These are phyloP conservation scores for Hibiscus syriacus DNA, from an alignment of 345 rosid genomes.

Conservation along the genomic window DNA sequence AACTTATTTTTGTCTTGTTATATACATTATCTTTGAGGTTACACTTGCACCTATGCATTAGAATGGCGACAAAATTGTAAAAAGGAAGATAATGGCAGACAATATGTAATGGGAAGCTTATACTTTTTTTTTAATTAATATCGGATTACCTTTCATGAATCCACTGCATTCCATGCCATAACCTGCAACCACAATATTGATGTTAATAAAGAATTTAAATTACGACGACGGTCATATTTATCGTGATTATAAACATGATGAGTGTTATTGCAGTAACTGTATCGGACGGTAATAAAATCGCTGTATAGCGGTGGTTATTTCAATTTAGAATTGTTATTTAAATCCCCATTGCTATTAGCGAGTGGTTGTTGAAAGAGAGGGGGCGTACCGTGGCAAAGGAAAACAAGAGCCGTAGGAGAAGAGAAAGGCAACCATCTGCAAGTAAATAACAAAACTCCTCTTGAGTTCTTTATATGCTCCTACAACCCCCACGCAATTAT, in stretches of 20 bases:
- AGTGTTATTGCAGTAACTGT: too few species aligned
- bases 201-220: too few species aligned
- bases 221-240: too few species aligned
- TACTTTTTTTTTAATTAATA: too few species aligned
- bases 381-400: constrained; percentile 78
- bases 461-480: constrained; percentile 64
- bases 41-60: not conserved
- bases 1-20: not conserved
- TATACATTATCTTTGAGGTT: not conserved
- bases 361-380: constrained; percentile 2
- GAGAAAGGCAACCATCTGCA: constrained; percentile 83
- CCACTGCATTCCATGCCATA: constrained; percentile 94
- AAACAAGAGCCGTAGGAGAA: constrained; percentile 74
- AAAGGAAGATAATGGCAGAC: constrained; percentile 6
- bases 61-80: constrained; percentile 3
- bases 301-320: too few species aligned
- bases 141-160: constrained; percentile 97
- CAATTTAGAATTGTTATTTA: too few species aligned
- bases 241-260: too few species aligned
- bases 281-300: too few species aligned
- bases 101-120: not conserved
- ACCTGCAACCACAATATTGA: constrained; percentile 49
- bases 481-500: constrained; percentile 6
- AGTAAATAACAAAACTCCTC: constrained; percentile 68
- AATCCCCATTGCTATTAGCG: too few species aligned